Evolutionary conservation across 768 basidiomycete genomes (phyloP), one percentile per base, ranked within the genome.

Genomic region (Lactarius sp.): DNA sequence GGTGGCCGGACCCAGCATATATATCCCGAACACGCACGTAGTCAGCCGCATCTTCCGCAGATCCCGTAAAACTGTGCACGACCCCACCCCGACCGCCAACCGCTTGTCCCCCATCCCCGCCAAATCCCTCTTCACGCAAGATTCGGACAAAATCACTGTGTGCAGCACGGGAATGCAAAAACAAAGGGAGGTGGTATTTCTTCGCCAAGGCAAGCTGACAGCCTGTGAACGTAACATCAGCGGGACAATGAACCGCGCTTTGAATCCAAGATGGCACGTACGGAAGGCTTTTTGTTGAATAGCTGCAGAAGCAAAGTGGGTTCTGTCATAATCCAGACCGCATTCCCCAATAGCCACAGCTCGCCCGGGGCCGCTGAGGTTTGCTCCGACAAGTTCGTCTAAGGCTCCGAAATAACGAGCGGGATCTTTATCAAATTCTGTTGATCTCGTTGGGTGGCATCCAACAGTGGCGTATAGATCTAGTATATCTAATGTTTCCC

Each of bases 1-100:
- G 6, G 52, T 16, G 16, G n/a, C 46, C 16, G n/a, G 22, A 27
- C 46, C n/a, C 46, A 31, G 20, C 8, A 37, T 56, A 10, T 44
- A 54, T 22, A 57, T 33, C 20, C 33, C 50, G 16, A 20, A 46
- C 12, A 73, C 84, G 70, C 62, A 90, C 88, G 52, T 90, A 74
- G 70, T 92, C 90, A 8, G 71, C 69, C 14, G 81, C 83, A 70
- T 94, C 90, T 42, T 78, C 80, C 4, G 70, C 69, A 0, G 80
- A 80, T 4, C 92, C 92, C 0, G 90, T 91, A 73, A 91, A 91
- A 65, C 87, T 89, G 70, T 92, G 92, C 3, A 92, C 88, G 22
- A 93, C 91, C 1, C 90, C 91, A 4, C 89, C 86, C 22, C 77
- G 78, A 18, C 78, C 84, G 46, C 85, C 89, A 61, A 82, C 75